phyloP scores from a whole-genome alignment of 2,329 filamentous ascomycete species.

The Cryphonectria naterciae region DNA sequence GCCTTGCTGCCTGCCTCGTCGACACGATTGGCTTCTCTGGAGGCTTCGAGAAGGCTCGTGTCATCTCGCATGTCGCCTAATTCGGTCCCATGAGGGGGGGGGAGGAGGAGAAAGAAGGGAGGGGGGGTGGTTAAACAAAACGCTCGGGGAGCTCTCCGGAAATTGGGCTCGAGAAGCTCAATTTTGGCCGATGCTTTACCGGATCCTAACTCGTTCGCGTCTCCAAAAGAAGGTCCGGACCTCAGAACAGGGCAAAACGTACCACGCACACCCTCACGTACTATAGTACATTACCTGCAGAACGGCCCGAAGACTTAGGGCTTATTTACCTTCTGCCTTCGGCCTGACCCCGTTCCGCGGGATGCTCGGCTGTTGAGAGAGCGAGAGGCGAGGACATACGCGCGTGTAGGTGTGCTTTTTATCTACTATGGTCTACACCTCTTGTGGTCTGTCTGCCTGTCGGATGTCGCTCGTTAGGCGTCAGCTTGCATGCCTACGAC shows the following conservation, averaged over 20 bases:
- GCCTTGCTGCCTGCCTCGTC: conserved; percentile 1
- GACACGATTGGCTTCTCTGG: background rate
- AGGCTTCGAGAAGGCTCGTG: conserved; percentile 15
- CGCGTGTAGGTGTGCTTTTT: background rate
- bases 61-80: conserved; percentile 1
- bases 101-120: background rate
- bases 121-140: background rate
- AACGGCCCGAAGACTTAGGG: conserved; percentile 15
- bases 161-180: conserved; percentile 1
- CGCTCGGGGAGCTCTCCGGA: background rate
- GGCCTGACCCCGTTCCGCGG: background rate
- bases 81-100: background rate
- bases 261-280: background rate
- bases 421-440: background rate
- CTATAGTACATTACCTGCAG: conserved; percentile 11
- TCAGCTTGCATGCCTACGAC: background rate
- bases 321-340: conserved; percentile 1
- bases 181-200: background rate
- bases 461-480: background rate
- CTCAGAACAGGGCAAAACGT: background rate
- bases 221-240: background rate
- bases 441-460: background rate
- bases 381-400: background rate
- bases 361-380: conserved; percentile 4
- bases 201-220: background rate